Evolutionary conservation across 306 rosid species (phyloP).

Genomic region (Casuarina equisetifolia): DNA sequence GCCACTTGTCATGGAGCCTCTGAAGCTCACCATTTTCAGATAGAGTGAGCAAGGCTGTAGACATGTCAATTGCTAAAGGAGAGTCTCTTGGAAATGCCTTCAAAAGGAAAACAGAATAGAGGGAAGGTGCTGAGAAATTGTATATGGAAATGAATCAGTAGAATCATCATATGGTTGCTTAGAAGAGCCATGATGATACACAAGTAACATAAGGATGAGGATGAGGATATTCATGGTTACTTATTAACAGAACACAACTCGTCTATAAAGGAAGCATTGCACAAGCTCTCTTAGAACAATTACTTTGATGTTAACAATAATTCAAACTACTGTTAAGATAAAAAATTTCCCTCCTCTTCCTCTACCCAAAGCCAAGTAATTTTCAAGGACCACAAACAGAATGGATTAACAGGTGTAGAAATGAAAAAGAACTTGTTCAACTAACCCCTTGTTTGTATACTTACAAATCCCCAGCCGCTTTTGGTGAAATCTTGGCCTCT

Average conservation of each 20-base stretch:
- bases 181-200: too few species aligned
- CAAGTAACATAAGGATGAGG: background rate
- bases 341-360: background rate
- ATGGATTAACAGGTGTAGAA: background rate
- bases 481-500: constrained; percentile 48
- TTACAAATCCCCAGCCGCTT: constrained; percentile 64
- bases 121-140: background rate
- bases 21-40: constrained; percentile 49
- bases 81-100: constrained; percentile 58
- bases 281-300: too few species aligned
- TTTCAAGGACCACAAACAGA: background rate
- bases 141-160: background rate
- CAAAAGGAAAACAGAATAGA: background rate
- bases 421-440: background rate
- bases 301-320: too few species aligned
- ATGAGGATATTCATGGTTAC: background rate
- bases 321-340: too few species aligned
- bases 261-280: background rate
- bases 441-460: constrained; percentile 19
- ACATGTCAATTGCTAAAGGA: constrained; percentile 45
- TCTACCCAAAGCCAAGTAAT: background rate
- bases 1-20: constrained; percentile 42
- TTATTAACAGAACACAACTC: background rate
- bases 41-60: constrained; percentile 46
- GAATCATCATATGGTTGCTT: background rate